Conservation (phyloP, 2,329 filamentous ascomycete genomes). For the Graphilbum ipis-grandicollis region DNA sequence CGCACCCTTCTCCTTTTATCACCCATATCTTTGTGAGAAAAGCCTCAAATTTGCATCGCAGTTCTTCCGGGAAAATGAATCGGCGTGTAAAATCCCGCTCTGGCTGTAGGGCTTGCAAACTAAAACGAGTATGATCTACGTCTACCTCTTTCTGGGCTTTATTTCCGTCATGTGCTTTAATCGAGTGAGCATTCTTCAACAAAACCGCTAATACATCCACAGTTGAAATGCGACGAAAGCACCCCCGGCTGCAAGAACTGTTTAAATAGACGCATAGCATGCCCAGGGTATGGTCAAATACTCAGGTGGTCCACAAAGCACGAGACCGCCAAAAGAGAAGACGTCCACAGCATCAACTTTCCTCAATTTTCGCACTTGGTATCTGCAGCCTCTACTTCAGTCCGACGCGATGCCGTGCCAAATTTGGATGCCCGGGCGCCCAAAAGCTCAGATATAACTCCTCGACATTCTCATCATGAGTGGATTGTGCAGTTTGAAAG, state of each 20-base stretch:
- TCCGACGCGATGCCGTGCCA: conserved; percentile 1
- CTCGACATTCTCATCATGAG: too few relatives aligned
- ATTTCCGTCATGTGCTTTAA: neutral
- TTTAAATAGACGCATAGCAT: conserved; percentile 13
- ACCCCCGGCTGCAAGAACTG: conserved; percentile 14
- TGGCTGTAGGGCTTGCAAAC: conserved; percentile 9
- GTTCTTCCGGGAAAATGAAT: too few relatives aligned
- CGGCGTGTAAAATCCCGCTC: conserved; percentile 8
- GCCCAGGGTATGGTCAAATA: conserved; percentile 15
- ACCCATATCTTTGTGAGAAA: too few relatives aligned
- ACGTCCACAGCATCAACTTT: neutral
- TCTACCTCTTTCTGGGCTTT: neutral
- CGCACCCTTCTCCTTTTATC: too few relatives aligned
- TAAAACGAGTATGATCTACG: conserved; percentile 3
- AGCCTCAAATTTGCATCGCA: too few relatives aligned
- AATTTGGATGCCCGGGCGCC: too few relatives aligned
- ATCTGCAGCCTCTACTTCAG: conserved; percentile 2
- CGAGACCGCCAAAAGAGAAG: conserved; percentile 9
- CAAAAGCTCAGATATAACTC: too few relatives aligned
- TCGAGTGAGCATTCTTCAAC: neutral
- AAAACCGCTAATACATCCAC: neutral
- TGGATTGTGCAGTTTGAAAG: too few relatives aligned
- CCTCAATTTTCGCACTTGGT: conserved; percentile 6
- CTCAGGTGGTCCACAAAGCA: conserved; percentile 25
- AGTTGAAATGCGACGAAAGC: conserved; percentile 17